Conservation (phyloP, 176 grass and related monocot species). For the Carex myosuroides region DNA sequence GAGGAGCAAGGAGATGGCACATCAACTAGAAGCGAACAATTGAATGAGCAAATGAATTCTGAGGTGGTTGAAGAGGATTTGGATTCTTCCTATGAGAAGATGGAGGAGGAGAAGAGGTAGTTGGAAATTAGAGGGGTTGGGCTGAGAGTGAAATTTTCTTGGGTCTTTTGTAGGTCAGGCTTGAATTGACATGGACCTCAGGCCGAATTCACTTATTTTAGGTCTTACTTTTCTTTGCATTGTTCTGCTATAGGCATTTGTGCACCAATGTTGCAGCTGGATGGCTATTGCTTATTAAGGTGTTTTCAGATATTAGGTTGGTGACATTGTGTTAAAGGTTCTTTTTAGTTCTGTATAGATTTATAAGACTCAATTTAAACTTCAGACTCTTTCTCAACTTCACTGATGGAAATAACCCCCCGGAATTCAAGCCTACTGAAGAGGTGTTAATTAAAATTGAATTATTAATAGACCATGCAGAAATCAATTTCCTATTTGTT, state of each 20-base stretch:
- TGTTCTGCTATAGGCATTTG: constrained; percentile 4
- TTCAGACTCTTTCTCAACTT: not conserved
- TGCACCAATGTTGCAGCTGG: not conserved
- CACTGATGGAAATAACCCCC: not conserved
- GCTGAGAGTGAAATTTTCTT: not conserved
- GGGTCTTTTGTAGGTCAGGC: not conserved
- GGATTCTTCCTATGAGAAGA: not conserved
- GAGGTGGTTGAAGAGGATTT: not conserved
- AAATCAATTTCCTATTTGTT: not conserved
- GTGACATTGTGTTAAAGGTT: not conserved
- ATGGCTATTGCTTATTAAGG: not conserved
- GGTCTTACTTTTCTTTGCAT: constrained; percentile 1
- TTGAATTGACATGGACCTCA: not conserved
- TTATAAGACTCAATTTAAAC: not conserved
- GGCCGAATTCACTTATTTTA: constrained; percentile 10
- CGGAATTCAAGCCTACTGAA: not conserved
- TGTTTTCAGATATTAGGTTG: not conserved
- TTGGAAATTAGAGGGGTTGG: not conserved
- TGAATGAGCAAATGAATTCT: not conserved
- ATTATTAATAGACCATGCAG: not conserved
- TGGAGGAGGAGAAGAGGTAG: not conserved
- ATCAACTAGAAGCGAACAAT: not conserved
- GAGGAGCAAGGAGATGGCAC: not conserved
- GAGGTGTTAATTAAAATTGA: not conserved
- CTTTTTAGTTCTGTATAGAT: constrained; percentile 17